Conservation (phyloP, 192 early-diverging fungal species). For the Funneliformis mosseae region DNA sequence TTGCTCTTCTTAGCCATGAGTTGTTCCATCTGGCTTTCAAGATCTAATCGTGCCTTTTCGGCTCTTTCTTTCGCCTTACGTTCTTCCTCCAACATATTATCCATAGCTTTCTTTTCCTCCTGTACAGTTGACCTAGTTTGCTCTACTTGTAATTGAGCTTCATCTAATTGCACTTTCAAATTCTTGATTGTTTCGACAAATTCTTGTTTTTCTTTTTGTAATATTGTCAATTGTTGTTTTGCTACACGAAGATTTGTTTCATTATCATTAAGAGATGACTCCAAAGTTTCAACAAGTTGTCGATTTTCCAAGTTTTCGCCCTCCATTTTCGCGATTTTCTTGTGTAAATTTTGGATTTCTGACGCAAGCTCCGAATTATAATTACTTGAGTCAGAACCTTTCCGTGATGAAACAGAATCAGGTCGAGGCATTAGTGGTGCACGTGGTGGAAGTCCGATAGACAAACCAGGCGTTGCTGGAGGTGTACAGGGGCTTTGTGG, state of each 20-base stretch:
- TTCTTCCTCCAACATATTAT: slow-evolving; percentile 47
- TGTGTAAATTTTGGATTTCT: slow-evolving; percentile 38
- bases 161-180: slow-evolving; percentile 41
- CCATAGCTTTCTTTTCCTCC: slow-evolving; percentile 44
- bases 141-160: slow-evolving; percentile 40
- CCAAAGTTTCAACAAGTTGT: slow-evolving; percentile 43
- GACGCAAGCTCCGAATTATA: slow-evolving; percentile 21
- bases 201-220: slow-evolving; percentile 42
- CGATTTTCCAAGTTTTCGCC: slow-evolving; percentile 39
- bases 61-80: slow-evolving; percentile 56
- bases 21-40: slow-evolving; percentile 60
- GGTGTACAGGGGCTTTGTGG: slow-evolving; percentile 37
- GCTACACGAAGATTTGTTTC: slow-evolving; percentile 46
- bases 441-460: neutral
- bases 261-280: slow-evolving; percentile 45
- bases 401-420: slow-evolving; percentile 24
- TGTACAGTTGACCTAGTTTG: slow-evolving; percentile 24
- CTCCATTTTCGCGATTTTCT: slow-evolving; percentile 43
- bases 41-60: slow-evolving; percentile 48
- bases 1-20: slow-evolving; percentile 57
- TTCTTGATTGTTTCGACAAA: slow-evolving; percentile 42
- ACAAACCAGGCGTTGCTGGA: slow-evolving; percentile 31
- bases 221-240: slow-evolving; percentile 43
- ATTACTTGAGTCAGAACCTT: slow-evolving; percentile 30
- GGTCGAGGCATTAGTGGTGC: slow-evolving; percentile 26